Percentiles rank a stretch among this genome's conserved stretches.
Evolutionary conservation across 2,329 filamentous ascomycete genomes (phyloP).

Genomic region (Xylaria sp.): DNA sequence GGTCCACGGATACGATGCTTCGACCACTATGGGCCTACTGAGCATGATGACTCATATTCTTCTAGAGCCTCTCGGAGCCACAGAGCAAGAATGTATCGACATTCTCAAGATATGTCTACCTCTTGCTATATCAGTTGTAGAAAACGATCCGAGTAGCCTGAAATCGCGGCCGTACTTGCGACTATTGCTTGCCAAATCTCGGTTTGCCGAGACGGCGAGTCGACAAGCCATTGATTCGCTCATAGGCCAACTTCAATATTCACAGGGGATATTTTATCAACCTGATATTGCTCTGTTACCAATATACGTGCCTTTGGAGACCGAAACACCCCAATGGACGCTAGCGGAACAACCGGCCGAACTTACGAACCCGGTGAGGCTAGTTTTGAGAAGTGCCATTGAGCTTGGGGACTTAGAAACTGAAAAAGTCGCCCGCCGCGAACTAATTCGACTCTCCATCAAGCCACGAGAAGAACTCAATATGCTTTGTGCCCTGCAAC

Average conservation of each 20-base stretch:
- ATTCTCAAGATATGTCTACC: slow-evolving; percentile 31
- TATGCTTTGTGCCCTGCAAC: slow-evolving; percentile 36
- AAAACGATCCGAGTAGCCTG: slow-evolving; percentile 37
- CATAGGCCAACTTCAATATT: slow-evolving; percentile 26
- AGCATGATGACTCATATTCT: slow-evolving; percentile 36
- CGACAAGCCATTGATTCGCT: slow-evolving; percentile 24
- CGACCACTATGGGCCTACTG: slow-evolving; percentile 39
- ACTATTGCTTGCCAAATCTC: slow-evolving; percentile 38
- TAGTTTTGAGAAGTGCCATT: slow-evolving; percentile 31
- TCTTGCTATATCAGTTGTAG: slow-evolving; percentile 35
- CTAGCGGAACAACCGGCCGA: slow-evolving; percentile 24
- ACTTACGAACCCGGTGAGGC: slow-evolving; percentile 26
- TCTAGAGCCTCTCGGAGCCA: slow-evolving; percentile 20
- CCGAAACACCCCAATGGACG: slow-evolving; percentile 39
- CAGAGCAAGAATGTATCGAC: slow-evolving; percentile 19
- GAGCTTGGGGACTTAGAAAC: slow-evolving; percentile 36
- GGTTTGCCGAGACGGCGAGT: slow-evolving; percentile 30
- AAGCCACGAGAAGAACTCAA: slow-evolving; percentile 30
- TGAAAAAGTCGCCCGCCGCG: slow-evolving; percentile 32
- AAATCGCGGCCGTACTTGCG: slow-evolving; percentile 37
- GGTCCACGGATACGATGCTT: slow-evolving; percentile 33
- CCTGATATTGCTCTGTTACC: slow-evolving; percentile 29
- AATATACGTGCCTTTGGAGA: slow-evolving; percentile 33
- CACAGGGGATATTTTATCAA: slow-evolving; percentile 23
- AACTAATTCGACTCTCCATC: slow-evolving; percentile 36